Conservation (phyloP, 441 rosid species). For the Jatropha podagrica region DNA sequence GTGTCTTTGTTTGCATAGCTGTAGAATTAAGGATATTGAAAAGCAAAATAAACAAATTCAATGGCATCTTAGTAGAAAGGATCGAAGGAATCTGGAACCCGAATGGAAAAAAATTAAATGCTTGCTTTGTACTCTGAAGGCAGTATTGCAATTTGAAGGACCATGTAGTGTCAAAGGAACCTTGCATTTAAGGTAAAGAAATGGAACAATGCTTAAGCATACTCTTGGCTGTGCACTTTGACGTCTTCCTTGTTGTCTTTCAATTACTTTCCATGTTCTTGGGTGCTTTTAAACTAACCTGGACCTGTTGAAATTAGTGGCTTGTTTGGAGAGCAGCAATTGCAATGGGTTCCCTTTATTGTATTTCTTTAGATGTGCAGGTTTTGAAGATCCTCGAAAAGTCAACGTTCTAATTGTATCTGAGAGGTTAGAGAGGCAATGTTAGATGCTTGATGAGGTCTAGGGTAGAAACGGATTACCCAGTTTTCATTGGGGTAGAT, state of each 20-base stretch:
- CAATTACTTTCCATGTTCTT: background rate
- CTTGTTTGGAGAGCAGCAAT: background rate
- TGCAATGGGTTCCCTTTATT: background rate
- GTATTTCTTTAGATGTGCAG: constrained; percentile 17
- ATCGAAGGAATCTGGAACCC: background rate
- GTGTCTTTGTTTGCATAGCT: background rate
- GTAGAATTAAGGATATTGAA: constrained; percentile 2
- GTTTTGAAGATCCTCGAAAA: constrained; percentile 6
- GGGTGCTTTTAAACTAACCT: constrained; percentile 6
- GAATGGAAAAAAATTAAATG: background rate
- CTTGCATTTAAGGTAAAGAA: constrained; percentile 3
- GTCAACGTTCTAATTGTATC: constrained; percentile 11
- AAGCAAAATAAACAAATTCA: background rate
- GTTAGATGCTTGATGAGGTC: constrained; percentile 17
- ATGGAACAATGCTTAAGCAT: background rate
- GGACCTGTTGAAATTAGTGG: constrained; percentile 2
- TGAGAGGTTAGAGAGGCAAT: constrained; percentile 14
- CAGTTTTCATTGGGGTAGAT: background rate
- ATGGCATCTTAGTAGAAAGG: background rate
- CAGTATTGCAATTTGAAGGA: background rate
- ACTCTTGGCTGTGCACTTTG: background rate
- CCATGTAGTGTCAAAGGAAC: background rate
- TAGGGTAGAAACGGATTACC: constrained; percentile 20
- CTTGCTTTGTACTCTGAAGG: background rate
- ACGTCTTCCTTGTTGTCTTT: background rate